Conservation (phyloP, 768 basidiomycete genomes). For the Ramaria sp. region DNA sequence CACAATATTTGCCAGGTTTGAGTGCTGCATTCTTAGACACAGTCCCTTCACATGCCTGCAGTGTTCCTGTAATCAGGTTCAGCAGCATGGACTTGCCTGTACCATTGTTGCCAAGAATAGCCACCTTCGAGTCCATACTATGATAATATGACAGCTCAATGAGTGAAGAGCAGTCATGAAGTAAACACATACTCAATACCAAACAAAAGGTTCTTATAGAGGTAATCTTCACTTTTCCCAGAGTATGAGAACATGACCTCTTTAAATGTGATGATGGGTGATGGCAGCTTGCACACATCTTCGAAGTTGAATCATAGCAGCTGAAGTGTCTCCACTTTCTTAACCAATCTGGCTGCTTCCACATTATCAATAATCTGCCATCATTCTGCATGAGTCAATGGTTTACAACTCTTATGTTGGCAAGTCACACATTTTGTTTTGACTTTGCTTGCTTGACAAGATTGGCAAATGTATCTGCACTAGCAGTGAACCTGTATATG, state of each 20-base stretch:
- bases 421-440: conserved; percentile 66
- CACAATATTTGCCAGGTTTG: conserved; percentile 98
- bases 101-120: conserved; percentile 94
- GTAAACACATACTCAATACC: conserved; percentile 77
- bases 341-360: conserved; percentile 96
- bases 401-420: neutral
- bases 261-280: conserved; percentile 95
- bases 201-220: conserved; percentile 85
- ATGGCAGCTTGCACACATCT: conserved; percentile 85
- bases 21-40: conserved; percentile 80
- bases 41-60: conserved; percentile 78
- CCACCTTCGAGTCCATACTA: conserved; percentile 90
- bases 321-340: conserved; percentile 71
- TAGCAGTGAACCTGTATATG: conserved; percentile 77
- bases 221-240: conserved; percentile 75
- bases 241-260: conserved; percentile 94
- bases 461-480: conserved; percentile 99
- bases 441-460: conserved; percentile 98
- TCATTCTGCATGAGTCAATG: neutral
- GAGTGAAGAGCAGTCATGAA: neutral
- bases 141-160: conserved; percentile 1
- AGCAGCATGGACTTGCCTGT: conserved; percentile 90
- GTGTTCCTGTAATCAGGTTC: conserved; percentile 74
- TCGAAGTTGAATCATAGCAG: conserved; percentile 92
- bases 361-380: conserved; percentile 93